Evolutionary conservation across 306 rosid species (phyloP).

Genomic region (Parietaria judaica): DNA sequence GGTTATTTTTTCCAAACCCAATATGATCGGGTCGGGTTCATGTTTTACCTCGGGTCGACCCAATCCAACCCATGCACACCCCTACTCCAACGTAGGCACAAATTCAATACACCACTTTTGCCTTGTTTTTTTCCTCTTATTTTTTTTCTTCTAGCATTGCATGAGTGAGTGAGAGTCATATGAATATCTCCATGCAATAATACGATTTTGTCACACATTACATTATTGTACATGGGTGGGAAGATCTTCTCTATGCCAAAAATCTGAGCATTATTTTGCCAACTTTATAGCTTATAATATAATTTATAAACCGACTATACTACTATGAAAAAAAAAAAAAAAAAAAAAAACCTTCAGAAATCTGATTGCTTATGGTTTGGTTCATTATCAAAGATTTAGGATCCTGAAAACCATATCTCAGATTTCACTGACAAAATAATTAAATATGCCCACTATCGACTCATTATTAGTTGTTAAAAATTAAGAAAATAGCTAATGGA

Average conservation of each 20-base stretch:
- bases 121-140: background rate
- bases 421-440: background rate
- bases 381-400: background rate
- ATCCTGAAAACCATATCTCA: slow-evolving; percentile 4
- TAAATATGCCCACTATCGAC: background rate
- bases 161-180: background rate
- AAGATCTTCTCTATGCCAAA: slow-evolving; percentile 1
- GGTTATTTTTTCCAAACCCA: too few relatives aligned
- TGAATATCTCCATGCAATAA: slow-evolving; percentile 6
- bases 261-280: slow-evolving; percentile 1
- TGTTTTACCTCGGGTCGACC: too few relatives aligned
- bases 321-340: background rate
- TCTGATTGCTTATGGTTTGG: background rate
- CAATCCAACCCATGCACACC: too few relatives aligned
- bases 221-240: background rate
- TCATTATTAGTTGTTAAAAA: too few relatives aligned
- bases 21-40: too few relatives aligned
- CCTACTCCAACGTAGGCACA: background rate
- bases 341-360: background rate
- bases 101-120: slow-evolving; percentile 10
- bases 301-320: background rate
- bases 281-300: background rate
- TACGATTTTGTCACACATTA: background rate
- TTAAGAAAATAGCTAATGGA: too few relatives aligned
- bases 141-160: background rate